Evolutionary conservation across 2,329 filamentous ascomycete genomes (phyloP).

Genomic region (Stachybotrys elegans): DNA sequence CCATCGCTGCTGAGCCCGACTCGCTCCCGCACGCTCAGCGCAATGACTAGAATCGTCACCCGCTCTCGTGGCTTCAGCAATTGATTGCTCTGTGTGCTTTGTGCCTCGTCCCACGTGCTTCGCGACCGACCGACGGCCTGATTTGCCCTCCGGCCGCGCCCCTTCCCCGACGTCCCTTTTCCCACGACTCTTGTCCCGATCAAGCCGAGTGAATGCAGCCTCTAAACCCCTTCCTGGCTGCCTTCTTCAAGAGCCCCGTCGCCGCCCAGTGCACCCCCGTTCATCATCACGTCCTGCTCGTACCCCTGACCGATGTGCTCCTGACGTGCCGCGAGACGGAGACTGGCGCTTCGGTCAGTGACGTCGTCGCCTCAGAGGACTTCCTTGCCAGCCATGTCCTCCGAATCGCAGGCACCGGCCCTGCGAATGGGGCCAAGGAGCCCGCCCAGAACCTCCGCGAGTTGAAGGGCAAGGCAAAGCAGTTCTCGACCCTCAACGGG

Average conservation of each 20-base stretch:
- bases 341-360: conserved; percentile 68
- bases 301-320: conserved; percentile 88
- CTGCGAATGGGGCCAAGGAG: conserved; percentile 51
- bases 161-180: no score
- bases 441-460: conserved; percentile 66
- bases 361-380: conserved; percentile 84
- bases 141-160: neutral
- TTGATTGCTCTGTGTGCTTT: neutral
- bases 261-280: conserved; percentile 86
- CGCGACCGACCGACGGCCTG: no score
- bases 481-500: conserved; percentile 89
- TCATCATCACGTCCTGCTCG: conserved; percentile 88
- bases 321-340: conserved; percentile 85
- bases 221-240: conserved; percentile 96
- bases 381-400: conserved; percentile 96
- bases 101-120: neutral
- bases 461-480: conserved; percentile 85
- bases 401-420: conserved; percentile 61
- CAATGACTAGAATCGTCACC: no score
- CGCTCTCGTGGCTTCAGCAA: no score
- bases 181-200: no score
- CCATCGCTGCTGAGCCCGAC: no score
- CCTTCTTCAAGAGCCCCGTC: conserved; percentile 96
- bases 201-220: conserved; percentile 71
- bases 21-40: no score